Percentiles rank a stretch among this genome's conserved stretches.
Evolutionary conservation across 139 green algal genomes (phyloP).

Genomic region (Chlamydomonas schloesseri): DNA sequence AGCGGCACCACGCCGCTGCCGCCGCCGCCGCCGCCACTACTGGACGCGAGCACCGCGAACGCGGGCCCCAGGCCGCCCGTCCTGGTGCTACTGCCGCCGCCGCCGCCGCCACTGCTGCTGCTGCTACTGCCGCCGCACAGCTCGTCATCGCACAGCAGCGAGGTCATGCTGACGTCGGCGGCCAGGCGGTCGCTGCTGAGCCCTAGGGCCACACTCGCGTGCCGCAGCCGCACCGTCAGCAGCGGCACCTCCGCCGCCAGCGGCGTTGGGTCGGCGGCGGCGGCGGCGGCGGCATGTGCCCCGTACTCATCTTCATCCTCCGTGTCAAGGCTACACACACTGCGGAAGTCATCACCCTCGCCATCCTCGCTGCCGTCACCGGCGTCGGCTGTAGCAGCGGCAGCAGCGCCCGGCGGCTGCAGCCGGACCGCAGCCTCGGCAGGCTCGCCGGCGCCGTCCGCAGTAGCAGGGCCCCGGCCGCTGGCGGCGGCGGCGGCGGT

Average conservation of each 20-base stretch:
- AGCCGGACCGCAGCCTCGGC: too few relatives aligned
- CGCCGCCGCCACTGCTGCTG: too few relatives aligned
- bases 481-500: too few relatives aligned
- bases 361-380: neutral
- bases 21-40: too few relatives aligned
- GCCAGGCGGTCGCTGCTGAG: conserved; percentile 37
- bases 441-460: too few relatives aligned
- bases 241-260: conserved; percentile 63
- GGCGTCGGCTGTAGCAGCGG: neutral
- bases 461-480: too few relatives aligned
- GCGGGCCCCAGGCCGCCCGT: neutral
- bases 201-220: conserved; percentile 7
- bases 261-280: conserved; percentile 52
- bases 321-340: neutral
- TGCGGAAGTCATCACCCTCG: neutral
- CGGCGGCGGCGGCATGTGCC: too few relatives aligned
- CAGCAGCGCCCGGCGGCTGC: too few relatives aligned
- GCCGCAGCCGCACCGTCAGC: conserved; percentile 63
- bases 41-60: neutral
- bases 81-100: too few relatives aligned
- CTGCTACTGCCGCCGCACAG: neutral
- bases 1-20: neutral
- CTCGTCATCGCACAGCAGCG: neutral
- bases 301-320: neutral
- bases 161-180: neutral